A percentile compares a stretch with the other conserved stretches of the same genome.
Evolutionary conservation across 768 basidiomycete genomes (phyloP).

Genomic region (Tricholoma hemisulphureum): DNA sequence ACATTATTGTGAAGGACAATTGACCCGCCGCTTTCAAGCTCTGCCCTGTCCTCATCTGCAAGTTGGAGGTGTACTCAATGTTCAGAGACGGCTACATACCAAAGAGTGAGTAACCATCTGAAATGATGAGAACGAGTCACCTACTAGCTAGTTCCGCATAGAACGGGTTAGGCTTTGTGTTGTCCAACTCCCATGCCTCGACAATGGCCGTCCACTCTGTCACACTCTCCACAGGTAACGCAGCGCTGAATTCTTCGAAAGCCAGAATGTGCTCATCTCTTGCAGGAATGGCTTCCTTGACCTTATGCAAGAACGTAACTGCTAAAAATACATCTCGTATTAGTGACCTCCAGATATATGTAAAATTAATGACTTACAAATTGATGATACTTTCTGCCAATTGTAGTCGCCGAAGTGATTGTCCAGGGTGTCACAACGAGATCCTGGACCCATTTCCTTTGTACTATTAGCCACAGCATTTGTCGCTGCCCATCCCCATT

Average conservation of each 20-base stretch:
- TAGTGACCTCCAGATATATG: neutral
- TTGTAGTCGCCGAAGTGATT: conserved; percentile 21
- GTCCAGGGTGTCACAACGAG: conserved; percentile 22
- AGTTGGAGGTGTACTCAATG: conserved; percentile 14
- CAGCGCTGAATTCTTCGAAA: conserved; percentile 8
- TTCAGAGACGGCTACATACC: conserved; percentile 2
- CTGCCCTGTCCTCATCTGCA: conserved; percentile 15
- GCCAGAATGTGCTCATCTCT: conserved; percentile 5
- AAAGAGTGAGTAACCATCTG: neutral
- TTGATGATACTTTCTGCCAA: conserved; percentile 18
- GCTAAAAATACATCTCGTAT: neutral
- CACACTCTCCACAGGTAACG: neutral
- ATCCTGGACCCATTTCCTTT: conserved; percentile 26
- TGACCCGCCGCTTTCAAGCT: neutral
- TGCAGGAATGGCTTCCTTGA: conserved; percentile 7
- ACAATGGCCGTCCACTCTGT: conserved; percentile 2
- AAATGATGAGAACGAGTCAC: neutral
- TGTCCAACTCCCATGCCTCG: conserved; percentile 10
- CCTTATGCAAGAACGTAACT: conserved; percentile 2
- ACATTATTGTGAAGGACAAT: conserved; percentile 8
- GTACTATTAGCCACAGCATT: conserved; percentile 13
- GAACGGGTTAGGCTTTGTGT: conserved; percentile 11
- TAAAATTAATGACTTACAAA: conserved; percentile 11
- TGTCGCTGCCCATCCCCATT: conserved; percentile 24
- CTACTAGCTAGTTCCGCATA: neutral